Conservation (phyloP, 164 flowering plant species). For the Pachysandra terminalis region DNA sequence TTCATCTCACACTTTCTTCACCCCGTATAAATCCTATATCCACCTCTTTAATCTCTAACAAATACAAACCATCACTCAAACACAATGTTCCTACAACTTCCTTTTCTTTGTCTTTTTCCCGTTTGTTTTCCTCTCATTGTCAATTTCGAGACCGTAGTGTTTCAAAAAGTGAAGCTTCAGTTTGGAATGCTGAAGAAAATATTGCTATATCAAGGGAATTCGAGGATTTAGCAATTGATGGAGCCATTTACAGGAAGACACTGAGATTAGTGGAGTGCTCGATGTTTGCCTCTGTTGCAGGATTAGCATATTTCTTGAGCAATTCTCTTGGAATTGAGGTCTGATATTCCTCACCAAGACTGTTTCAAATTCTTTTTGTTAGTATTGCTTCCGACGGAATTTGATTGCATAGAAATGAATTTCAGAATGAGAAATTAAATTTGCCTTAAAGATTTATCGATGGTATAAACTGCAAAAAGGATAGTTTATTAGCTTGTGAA, state of each 20-base stretch:
- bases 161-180: slow-evolving; percentile 9
- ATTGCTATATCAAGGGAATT: slow-evolving; percentile 7
- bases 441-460: too few species aligned
- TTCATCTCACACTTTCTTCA: slow-evolving; percentile 8
- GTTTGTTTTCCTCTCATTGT: slow-evolving; percentile 10
- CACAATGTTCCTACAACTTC: slow-evolving; percentile 8
- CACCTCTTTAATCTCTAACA: background rate
- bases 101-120: slow-evolving; percentile 2
- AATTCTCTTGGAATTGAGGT: slow-evolving; percentile 88
- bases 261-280: slow-evolving; percentile 89
- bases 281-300: slow-evolving; percentile 91
- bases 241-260: slow-evolving; percentile 58
- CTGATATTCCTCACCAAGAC: background rate
- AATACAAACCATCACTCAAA: background rate
- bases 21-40: slow-evolving; percentile 7
- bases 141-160: slow-evolving; percentile 14
- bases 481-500: too few species aligned
- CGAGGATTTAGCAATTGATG: slow-evolving; percentile 46
- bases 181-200: slow-evolving; percentile 13
- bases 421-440: too few species aligned
- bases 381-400: background rate
- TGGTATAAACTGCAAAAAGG: too few species aligned
- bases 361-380: background rate
- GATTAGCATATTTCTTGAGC: slow-evolving; percentile 68
- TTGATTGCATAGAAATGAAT: background rate